Percentiles rank a stretch among this genome's conserved stretches.
Conservation (phyloP, 257 asterid genomes). For the Petunia axillaris region DNA sequence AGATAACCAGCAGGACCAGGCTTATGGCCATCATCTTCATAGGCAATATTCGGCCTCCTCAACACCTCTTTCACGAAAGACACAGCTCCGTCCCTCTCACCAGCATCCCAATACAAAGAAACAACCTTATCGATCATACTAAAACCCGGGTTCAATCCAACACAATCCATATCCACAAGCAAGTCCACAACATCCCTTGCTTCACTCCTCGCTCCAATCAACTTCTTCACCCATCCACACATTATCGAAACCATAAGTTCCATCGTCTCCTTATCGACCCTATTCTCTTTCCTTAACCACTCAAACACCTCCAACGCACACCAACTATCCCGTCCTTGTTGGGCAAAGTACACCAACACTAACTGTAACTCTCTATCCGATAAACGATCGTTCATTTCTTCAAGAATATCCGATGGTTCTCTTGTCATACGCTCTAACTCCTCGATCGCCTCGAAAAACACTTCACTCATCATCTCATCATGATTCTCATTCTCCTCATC, state of each 20-base stretch:
- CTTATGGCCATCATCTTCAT: constrained; percentile 56
- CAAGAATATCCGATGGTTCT: constrained; percentile 94
- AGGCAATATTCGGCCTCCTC: constrained; percentile 56
- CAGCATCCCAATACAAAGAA: constrained; percentile 86
- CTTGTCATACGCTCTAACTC: constrained; percentile 90
- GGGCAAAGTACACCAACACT: constrained; percentile 87
- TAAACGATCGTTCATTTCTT: constrained; percentile 78
- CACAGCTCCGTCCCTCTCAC: constrained; percentile 60
- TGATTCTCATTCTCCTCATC: constrained; percentile 32
- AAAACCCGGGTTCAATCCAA: constrained; percentile 76
- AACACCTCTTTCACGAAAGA: constrained; percentile 80
- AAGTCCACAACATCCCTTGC: constrained; percentile 83
- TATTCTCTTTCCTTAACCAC: constrained; percentile 94
- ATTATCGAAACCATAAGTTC: constrained; percentile 94
- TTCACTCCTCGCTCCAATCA: constrained; percentile 67
- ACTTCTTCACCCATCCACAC: constrained; percentile 91
- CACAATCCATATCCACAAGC: constrained; percentile 95
- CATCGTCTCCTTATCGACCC: constrained; percentile 93
- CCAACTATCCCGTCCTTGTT: constrained; percentile 98
- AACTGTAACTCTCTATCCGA: constrained; percentile 85
- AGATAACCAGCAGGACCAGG: constrained; percentile 94
- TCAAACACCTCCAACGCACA: constrained; percentile 95
- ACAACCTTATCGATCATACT: constrained; percentile 94
- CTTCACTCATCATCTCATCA: constrained; percentile 60
- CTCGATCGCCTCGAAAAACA: constrained; percentile 89